Percentiles rank a stretch among this genome's conserved stretches.
phyloP scores from a whole-genome alignment of 306 rosid species.

The Acacia acuminata region DNA sequence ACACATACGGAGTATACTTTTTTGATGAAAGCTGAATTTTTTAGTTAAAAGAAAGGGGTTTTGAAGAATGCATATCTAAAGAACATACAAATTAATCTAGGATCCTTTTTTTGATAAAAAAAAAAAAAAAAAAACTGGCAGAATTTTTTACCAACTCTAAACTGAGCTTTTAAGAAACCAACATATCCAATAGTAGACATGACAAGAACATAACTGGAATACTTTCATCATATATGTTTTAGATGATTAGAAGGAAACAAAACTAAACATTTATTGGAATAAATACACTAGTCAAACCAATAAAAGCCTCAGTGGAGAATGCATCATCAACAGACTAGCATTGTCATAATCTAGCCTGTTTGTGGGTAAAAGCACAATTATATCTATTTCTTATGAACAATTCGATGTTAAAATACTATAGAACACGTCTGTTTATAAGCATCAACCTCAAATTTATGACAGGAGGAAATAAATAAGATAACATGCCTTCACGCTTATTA shows the following conservation, averaged over 20 bases:
- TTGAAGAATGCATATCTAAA: not conserved
- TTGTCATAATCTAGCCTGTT: not conserved
- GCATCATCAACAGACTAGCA: not conserved
- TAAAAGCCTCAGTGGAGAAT: constrained; percentile 2
- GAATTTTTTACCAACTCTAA: not conserved
- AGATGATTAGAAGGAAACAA: not conserved
- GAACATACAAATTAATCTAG: not conserved
- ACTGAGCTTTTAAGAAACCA: not conserved
- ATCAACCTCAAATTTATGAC: not conserved
- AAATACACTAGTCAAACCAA: not conserved
- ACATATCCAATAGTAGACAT: not conserved
- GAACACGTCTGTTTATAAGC: constrained; percentile 3
- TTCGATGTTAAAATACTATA: constrained; percentile 16
- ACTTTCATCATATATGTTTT: not conserved
- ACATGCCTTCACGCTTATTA: constrained; percentile 68
- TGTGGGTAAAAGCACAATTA: not conserved
- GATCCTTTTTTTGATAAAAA: not conserved
- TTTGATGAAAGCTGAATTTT: not conserved
- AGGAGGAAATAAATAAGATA: not conserved
- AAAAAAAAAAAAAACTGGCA: not conserved
- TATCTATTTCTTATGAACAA: not conserved
- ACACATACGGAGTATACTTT: not conserved
- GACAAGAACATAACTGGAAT: not conserved
- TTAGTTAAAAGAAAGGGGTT: not conserved
- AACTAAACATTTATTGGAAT: not conserved